phyloP scores from a whole-genome alignment of 306 rosid species.

The Arachis stenosperma region DNA sequence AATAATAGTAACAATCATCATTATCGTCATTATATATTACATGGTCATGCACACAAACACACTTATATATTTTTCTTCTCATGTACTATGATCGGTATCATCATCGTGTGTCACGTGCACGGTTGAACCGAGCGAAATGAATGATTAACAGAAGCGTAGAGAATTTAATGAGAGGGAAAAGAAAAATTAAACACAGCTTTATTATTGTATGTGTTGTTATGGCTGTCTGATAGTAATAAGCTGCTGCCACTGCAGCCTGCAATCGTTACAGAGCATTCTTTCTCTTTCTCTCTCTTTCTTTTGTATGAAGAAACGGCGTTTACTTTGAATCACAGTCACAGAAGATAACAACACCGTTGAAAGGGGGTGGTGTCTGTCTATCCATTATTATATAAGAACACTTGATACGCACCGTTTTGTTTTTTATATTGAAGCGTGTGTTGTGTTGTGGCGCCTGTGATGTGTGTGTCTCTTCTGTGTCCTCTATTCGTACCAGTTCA shows the following conservation, averaged over 20 bases:
- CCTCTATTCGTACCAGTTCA: neutral
- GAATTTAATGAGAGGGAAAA: too few species aligned
- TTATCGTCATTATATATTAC: neutral
- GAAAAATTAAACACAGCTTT: too few species aligned
- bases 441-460: neutral
- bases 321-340: neutral
- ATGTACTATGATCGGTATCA: neutral
- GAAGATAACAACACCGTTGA: slow-evolving; percentile 16
- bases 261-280: slow-evolving; percentile 3
- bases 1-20: slow-evolving; percentile 5
- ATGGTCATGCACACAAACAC: neutral
- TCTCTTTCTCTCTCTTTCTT: neutral
- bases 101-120: slow-evolving; percentile 9
- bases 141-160: slow-evolving; percentile 4
- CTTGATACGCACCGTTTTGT: neutral
- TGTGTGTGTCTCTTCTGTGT: slow-evolving; percentile 16
- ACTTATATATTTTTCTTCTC: too few species aligned
- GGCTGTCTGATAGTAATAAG: too few species aligned
- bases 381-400: slow-evolving; percentile 12
- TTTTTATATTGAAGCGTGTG: neutral
- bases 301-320: slow-evolving; percentile 30
- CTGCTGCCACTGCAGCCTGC: neutral
- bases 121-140: slow-evolving; percentile 16
- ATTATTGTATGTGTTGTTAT: too few species aligned
- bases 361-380: neutral